Conservation (phyloP, 2,329 filamentous ascomycete genomes). For the Aspergillus piperis region DNA sequence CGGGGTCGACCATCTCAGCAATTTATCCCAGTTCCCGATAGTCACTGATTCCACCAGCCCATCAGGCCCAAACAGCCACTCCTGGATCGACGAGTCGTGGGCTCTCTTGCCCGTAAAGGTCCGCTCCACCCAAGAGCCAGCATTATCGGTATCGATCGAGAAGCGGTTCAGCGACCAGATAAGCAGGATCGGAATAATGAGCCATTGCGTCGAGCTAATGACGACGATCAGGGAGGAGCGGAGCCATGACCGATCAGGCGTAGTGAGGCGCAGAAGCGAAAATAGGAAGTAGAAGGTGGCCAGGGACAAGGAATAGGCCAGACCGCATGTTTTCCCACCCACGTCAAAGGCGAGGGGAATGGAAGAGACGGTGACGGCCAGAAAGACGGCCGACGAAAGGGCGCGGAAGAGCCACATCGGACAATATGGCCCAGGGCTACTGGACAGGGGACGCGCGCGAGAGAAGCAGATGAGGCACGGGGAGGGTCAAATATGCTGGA, state of each 20-base stretch:
- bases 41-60: conserved; percentile 78
- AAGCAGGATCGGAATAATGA: conserved; percentile 79
- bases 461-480: neutral
- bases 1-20: conserved; percentile 85
- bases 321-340: conserved; percentile 87
- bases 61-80: conserved; percentile 87
- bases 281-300: conserved; percentile 90
- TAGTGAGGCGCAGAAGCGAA: conserved; percentile 75
- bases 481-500: neutral
- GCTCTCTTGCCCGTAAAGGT: conserved; percentile 70
- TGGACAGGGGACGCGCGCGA: conserved; percentile 1
- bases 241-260: conserved; percentile 74
- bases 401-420: conserved; percentile 82
- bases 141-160: conserved; percentile 75
- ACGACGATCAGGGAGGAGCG: conserved; percentile 69
- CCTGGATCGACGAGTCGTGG: conserved; percentile 65
- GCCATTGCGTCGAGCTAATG: conserved; percentile 77
- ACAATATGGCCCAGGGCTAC: conserved; percentile 11
- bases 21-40: conserved; percentile 84
- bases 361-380: conserved; percentile 89
- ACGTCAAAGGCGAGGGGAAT: conserved; percentile 98
- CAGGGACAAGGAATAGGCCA: conserved; percentile 88
- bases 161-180: conserved; percentile 97
- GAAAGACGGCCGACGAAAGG: conserved; percentile 78
- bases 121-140: conserved; percentile 75